These are phyloP conservation scores for Magnusiomyces paraingens DNA, from an alignment of 1,139 yeast species.

Conservation along the genomic window DNA sequence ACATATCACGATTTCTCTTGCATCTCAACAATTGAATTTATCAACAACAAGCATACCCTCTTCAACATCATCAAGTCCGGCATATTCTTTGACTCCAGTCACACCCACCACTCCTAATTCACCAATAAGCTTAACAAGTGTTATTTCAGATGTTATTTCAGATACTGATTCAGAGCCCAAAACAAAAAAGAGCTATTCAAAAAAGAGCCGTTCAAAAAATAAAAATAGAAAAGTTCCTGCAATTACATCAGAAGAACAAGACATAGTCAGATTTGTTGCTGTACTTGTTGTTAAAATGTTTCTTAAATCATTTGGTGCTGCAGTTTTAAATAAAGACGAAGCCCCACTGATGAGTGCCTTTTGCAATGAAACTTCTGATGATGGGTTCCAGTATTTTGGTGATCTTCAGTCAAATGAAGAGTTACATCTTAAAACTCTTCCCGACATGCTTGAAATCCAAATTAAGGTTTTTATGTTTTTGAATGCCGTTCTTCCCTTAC, in stretches of 20 bases:
- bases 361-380: neutral
- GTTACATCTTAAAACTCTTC: constrained; percentile 44
- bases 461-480: constrained; percentile 48
- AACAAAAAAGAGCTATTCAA: neutral
- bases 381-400: constrained; percentile 31
- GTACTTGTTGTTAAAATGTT: constrained; percentile 22
- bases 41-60: neutral
- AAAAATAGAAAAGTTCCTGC: constrained; percentile 1
- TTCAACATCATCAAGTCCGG: neutral
- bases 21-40: neutral
- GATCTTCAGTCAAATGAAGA: constrained; percentile 51
- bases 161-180: neutral
- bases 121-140: constrained; percentile 6
- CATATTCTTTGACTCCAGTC: neutral
- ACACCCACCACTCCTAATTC: constrained; percentile 1
- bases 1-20: too few species aligned
- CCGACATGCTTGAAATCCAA: constrained; percentile 47
- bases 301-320: neutral
- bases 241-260: constrained; percentile 29
- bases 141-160: too few species aligned
- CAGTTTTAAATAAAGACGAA: neutral
- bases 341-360: neutral
- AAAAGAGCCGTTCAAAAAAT: neutral
- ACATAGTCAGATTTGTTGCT: constrained; percentile 36
- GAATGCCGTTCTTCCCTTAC: constrained; percentile 38